These are phyloP conservation scores for Pseudopyricularia cyperi DNA, from an alignment of 2,329 filamentous ascomycete species.

Conservation along the genomic window DNA sequence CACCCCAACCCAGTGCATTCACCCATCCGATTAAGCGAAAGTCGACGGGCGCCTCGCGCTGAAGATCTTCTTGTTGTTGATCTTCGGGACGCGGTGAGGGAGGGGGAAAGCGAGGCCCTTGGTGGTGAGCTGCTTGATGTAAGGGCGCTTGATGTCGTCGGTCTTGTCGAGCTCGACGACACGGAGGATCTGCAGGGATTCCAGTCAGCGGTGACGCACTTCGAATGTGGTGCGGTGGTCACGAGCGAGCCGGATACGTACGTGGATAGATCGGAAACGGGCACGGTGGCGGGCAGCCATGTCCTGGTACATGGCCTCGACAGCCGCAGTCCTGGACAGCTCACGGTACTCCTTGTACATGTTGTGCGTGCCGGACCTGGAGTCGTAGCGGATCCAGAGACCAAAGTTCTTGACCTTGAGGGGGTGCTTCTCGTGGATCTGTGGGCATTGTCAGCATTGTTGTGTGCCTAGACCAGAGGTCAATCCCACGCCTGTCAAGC, in stretches of 20 bases:
- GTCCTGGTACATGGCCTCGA: constrained; percentile 97
- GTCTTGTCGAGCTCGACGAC: constrained; percentile 94
- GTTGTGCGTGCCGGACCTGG: constrained; percentile 99
- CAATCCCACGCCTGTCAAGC: neutral
- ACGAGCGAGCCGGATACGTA: constrained; percentile 38
- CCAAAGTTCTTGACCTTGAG: constrained; percentile 99
- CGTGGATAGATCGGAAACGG: constrained; percentile 96
- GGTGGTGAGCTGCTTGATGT: constrained; percentile 96
- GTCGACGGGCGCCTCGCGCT: constrained; percentile 86
- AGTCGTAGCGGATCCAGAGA: constrained; percentile 99
- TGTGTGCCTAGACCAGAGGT: neutral
- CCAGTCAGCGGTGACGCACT: neutral
- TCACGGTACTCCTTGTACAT: constrained; percentile 99
- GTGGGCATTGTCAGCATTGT: neutral
- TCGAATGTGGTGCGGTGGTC: neutral
- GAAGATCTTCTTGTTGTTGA: constrained; percentile 80
- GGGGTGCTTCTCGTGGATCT: constrained; percentile 99
- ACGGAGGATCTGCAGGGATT: constrained; percentile 67
- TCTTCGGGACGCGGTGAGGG: constrained; percentile 85
- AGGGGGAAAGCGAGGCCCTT: constrained; percentile 98
- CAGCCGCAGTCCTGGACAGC: constrained; percentile 89
- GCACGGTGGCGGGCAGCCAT: constrained; percentile 98
- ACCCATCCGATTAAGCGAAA: constrained; percentile 69
- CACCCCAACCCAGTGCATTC: constrained; percentile 31
- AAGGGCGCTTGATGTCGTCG: constrained; percentile 91